Percentiles rank a stretch among this genome's conserved stretches.
Conservation (phyloP, 2,329 filamentous ascomycete species). For the Paecilomyces formosus region DNA sequence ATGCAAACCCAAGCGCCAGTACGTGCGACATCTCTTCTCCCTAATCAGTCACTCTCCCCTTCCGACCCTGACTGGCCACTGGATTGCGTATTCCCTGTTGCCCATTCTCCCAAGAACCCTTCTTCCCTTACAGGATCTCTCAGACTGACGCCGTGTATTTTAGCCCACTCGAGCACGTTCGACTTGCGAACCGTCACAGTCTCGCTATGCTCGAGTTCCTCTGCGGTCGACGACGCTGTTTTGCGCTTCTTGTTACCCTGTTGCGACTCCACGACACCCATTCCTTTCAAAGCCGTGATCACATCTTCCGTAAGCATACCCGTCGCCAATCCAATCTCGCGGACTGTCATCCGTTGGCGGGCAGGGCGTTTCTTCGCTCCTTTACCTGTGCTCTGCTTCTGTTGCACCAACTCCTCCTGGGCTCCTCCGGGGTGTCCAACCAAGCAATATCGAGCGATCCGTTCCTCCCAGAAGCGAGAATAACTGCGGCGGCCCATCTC, state of each 20-base stretch:
- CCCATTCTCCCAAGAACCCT: slow-evolving; percentile 66
- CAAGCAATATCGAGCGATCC: slow-evolving; percentile 65
- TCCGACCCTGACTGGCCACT: slow-evolving; percentile 17
- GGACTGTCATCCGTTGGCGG: slow-evolving; percentile 53
- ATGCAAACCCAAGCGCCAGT: background rate
- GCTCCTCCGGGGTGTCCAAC: slow-evolving; percentile 20
- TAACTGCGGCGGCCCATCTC: slow-evolving; percentile 80
- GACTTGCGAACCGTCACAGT: slow-evolving; percentile 47
- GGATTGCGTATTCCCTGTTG: slow-evolving; percentile 31
- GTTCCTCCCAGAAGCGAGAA: slow-evolving; percentile 75
- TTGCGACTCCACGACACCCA: slow-evolving; percentile 58
- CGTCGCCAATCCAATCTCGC: slow-evolving; percentile 66
- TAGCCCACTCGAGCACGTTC: slow-evolving; percentile 60
- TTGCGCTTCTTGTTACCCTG: slow-evolving; percentile 47
- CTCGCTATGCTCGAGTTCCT: slow-evolving; percentile 17
- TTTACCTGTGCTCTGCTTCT: slow-evolving; percentile 21
- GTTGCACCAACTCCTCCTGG: slow-evolving; percentile 18
- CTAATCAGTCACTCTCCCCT: slow-evolving; percentile 7
- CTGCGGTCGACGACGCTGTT: slow-evolving; percentile 27
- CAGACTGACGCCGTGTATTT: slow-evolving; percentile 54
- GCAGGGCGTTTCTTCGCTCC: slow-evolving; percentile 36
- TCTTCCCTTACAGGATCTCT: slow-evolving; percentile 62
- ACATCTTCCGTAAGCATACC: slow-evolving; percentile 85
- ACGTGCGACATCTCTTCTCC: background rate
- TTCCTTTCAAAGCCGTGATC: slow-evolving; percentile 66